Conservation (phyloP, 2,329 filamentous ascomycete species). For the Penicillium psychrosexuale region DNA sequence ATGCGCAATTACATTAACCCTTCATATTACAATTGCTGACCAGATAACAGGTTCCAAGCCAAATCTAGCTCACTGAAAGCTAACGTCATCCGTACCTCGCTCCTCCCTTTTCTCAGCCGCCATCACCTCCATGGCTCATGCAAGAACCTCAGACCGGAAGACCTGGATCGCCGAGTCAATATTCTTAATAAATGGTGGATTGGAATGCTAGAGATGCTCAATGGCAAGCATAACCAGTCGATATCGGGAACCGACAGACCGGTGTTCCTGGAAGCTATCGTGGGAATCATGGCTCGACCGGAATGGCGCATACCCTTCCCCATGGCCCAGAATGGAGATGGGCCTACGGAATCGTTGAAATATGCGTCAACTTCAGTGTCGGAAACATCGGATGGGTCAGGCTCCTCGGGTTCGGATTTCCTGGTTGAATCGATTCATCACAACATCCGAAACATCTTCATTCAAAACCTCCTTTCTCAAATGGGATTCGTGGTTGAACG, state of each 20-base stretch:
- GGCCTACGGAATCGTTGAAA: constrained; percentile 31
- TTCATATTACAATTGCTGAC: constrained; percentile 11
- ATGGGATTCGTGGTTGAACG: constrained; percentile 86
- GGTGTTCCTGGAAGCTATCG: constrained; percentile 71
- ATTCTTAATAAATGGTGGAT: constrained; percentile 92
- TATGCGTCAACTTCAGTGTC: constrained; percentile 46
- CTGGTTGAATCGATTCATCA: constrained; percentile 75
- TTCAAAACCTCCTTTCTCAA: constrained; percentile 75
- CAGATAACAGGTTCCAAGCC: constrained; percentile 58
- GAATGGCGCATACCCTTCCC: constrained; percentile 77
- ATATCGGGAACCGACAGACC: constrained; percentile 82
- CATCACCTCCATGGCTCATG: constrained; percentile 67
- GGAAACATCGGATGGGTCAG: constrained; percentile 59
- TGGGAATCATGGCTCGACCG: constrained; percentile 78
- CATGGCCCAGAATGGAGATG: constrained; percentile 52
- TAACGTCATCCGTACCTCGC: constrained; percentile 65
- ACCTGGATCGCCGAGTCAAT: constrained; percentile 73
- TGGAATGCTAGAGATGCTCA: constrained; percentile 74
- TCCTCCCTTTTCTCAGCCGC: constrained; percentile 74
- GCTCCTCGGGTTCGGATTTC: constrained; percentile 59
- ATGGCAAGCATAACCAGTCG: constrained; percentile 69
- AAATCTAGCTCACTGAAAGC: constrained; percentile 74
- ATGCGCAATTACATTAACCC: constrained; percentile 21
- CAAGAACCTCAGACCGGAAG: constrained; percentile 66
- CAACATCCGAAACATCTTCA: constrained; percentile 83